Conservation (phyloP, 345 rosid species). For the Rhizophora apiculata region DNA sequence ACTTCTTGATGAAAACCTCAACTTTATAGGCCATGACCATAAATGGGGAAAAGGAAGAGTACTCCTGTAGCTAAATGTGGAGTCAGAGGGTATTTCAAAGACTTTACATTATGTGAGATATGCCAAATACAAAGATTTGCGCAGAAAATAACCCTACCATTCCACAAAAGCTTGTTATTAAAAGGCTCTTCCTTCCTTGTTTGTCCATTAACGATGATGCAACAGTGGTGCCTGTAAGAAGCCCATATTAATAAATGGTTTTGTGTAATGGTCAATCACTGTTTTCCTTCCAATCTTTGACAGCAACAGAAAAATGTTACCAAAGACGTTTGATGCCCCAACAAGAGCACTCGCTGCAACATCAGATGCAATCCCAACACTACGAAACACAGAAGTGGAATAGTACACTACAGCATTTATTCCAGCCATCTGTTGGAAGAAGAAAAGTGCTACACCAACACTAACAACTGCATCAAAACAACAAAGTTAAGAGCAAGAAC, state of each 20-base stretch:
- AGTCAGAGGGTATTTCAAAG: background rate
- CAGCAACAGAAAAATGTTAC: constrained; percentile 30
- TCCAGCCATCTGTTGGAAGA: constrained; percentile 98
- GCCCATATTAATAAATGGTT: constrained; percentile 6
- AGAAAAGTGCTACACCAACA: constrained; percentile 95
- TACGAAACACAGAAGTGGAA: constrained; percentile 93
- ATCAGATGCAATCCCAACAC: constrained; percentile 87
- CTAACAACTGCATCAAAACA: constrained; percentile 74
- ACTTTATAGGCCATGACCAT: no score
- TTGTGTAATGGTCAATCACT: background rate
- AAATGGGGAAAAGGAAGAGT: background rate
- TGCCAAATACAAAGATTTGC: background rate
- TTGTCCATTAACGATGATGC: constrained; percentile 98
- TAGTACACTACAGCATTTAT: constrained; percentile 98
- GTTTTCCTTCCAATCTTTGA: background rate
- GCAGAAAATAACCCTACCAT: constrained; percentile 49
- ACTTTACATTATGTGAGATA: background rate
- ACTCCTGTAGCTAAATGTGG: constrained; percentile 9
- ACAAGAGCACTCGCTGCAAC: constrained; percentile 99
- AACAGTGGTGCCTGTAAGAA: constrained; percentile 72
- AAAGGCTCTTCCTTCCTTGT: constrained; percentile 93
- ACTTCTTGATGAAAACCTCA: no score
- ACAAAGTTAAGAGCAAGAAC: background rate
- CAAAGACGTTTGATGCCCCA: constrained; percentile 95
- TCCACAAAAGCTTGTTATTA: constrained; percentile 83